A percentile compares a stretch with the other conserved stretches of the same genome.
Conservation (phyloP, 768 basidiomycete species). For the Leucocoprinus birnbaumii region DNA sequence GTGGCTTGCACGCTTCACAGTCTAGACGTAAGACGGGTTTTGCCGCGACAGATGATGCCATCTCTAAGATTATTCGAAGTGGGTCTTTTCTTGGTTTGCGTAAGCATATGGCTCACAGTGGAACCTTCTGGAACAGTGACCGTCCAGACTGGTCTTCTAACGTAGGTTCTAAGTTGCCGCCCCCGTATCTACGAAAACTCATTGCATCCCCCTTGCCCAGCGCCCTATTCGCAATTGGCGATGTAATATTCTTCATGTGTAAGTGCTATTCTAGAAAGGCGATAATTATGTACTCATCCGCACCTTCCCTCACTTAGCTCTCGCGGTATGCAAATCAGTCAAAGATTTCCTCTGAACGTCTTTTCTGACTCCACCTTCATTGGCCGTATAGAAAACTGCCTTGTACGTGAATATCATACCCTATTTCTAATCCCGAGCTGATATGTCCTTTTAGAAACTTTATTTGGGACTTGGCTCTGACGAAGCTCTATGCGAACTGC, state of each 20-base stretch:
- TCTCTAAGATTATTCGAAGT: conserved; percentile 33
- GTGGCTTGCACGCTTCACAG: conserved; percentile 15
- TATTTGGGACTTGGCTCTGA: conserved; percentile 44
- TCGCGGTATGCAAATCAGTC: conserved; percentile 26
- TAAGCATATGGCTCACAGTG: conserved; percentile 3
- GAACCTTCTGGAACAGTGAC: conserved; percentile 30
- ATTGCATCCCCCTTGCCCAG: conserved; percentile 16
- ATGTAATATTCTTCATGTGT: conserved; percentile 45
- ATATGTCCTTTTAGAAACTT: conserved; percentile 33
- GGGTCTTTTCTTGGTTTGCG: conserved; percentile 3
- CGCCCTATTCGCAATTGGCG: conserved; percentile 37
- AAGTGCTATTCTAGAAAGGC: conserved; percentile 14
- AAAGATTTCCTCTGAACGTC: neutral
- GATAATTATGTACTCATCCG: neutral
- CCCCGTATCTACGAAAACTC: neutral
- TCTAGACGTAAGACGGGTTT: conserved; percentile 38
- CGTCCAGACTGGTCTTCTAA: conserved; percentile 41
- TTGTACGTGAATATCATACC: conserved; percentile 27
- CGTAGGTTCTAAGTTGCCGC: conserved; percentile 18
- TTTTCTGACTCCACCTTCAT: neutral
- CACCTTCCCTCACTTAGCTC: conserved; percentile 19
- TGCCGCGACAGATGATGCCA: conserved; percentile 38
- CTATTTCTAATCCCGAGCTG: neutral
- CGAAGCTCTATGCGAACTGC: conserved; percentile 48
- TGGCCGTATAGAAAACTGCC: conserved; percentile 34